These are phyloP conservation scores for Xylaria nigripes DNA, from an alignment of 495 filamentous ascomycete genomes.

Conservation along the genomic window DNA sequence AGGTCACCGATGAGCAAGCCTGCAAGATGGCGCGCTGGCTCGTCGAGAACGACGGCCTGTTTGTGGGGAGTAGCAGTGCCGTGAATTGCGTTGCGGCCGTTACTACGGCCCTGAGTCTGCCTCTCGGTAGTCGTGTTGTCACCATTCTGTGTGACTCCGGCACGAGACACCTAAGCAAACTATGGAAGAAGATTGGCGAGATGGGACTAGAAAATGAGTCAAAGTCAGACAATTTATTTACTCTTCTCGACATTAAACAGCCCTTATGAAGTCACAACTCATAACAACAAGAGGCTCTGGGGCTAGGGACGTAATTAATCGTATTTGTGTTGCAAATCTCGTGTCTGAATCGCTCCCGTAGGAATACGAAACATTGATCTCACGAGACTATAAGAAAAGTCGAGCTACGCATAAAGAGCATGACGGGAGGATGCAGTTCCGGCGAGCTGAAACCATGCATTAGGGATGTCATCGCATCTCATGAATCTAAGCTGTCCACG, in stretches of 20 bases:
- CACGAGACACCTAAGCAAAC: slow-evolving; percentile 83
- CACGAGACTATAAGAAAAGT: neutral
- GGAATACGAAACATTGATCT: slow-evolving; percentile 1
- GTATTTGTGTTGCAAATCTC: slow-evolving; percentile 3
- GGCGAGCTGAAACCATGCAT: neutral
- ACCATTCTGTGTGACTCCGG: slow-evolving; percentile 91
- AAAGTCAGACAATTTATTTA: slow-evolving; percentile 29
- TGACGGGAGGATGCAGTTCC: neutral
- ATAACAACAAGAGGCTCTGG: neutral
- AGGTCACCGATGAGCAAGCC: slow-evolving; percentile 88
- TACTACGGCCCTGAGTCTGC: slow-evolving; percentile 61
- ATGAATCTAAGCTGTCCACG: neutral
- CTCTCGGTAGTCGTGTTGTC: slow-evolving; percentile 65
- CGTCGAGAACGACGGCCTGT: slow-evolving; percentile 93
- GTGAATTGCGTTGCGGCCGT: slow-evolving; percentile 94
- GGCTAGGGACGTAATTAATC: neutral
- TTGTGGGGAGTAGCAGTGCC: slow-evolving; percentile 85
- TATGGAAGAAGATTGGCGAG: slow-evolving; percentile 77
- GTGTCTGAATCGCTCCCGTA: neutral
- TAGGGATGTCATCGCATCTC: slow-evolving; percentile 3
- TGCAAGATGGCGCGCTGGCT: slow-evolving; percentile 89
- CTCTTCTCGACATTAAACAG: slow-evolving; percentile 27
- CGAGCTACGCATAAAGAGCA: neutral
- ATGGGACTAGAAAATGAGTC: slow-evolving; percentile 49
- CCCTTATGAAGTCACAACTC: slow-evolving; percentile 4